A percentile compares a stretch with the other conserved stretches of the same genome.
phyloP scores from a whole-genome alignment of 129 eudicot genomes.

The Tagetes patula region DNA sequence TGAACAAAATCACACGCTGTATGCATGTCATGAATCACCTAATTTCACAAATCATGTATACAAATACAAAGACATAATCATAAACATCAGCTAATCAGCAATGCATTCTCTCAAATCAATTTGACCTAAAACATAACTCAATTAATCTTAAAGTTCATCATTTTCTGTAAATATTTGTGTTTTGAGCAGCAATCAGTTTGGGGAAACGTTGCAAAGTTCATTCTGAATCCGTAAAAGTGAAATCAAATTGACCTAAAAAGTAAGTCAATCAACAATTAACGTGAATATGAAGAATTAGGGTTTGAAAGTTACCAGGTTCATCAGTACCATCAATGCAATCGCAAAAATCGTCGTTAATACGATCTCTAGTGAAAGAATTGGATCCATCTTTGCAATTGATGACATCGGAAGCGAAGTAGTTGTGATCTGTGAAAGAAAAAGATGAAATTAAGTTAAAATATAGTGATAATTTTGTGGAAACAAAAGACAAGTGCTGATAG shows the following conservation, averaged over 20 bases:
- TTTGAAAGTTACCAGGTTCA: constrained; percentile 68
- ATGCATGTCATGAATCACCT: not conserved
- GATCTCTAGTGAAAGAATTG: constrained; percentile 63
- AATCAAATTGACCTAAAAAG: constrained; percentile 1
- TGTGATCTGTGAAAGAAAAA: constrained; percentile 50
- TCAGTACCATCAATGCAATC: constrained; percentile 94
- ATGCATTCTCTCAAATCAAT: too few species aligned
- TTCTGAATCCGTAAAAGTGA: not conserved
- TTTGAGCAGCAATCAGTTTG: constrained; percentile 1
- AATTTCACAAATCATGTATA: not conserved
- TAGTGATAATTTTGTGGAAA: not conserved
- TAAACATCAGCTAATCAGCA: not conserved
- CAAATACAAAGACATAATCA: not conserved
- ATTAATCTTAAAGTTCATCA: too few species aligned
- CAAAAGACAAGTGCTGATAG: constrained; percentile 5
- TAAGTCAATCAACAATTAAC: not conserved
- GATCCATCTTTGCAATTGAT: constrained; percentile 88
- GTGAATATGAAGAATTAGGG: constrained; percentile 12
- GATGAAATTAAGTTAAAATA: constrained; percentile 4
- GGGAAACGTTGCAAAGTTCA: constrained; percentile 5
- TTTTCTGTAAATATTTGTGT: not conserved
- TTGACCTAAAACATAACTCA: too few species aligned
- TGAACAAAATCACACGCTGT: not conserved
- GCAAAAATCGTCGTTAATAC: constrained; percentile 80
- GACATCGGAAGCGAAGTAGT: constrained; percentile 62